phyloP scores from a whole-genome alignment of 2,329 filamentous ascomycete species.

The Phaeosphaeriaceae sp. region DNA sequence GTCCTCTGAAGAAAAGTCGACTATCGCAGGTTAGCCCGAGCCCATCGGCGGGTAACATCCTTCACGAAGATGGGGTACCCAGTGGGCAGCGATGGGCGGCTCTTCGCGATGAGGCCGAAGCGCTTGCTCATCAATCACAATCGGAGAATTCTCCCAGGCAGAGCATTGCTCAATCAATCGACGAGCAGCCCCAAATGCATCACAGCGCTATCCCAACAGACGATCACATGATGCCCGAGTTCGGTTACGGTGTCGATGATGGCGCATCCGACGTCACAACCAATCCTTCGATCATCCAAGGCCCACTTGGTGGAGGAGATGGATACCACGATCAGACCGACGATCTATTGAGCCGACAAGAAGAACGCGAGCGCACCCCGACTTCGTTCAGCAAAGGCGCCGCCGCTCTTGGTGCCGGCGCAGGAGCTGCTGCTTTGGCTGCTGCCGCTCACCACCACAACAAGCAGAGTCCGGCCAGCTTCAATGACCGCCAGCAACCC shows the following conservation, averaged over 20 bases:
- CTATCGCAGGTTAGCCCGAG: constrained; percentile 36
- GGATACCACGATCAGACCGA: constrained; percentile 53
- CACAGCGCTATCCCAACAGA: constrained; percentile 74
- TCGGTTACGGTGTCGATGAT: constrained; percentile 69
- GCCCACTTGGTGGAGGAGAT: constrained; percentile 68
- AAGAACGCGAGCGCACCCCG: constrained; percentile 42
- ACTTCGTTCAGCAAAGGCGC: constrained; percentile 41
- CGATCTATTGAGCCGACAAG: constrained; percentile 42
- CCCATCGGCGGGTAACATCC: constrained; percentile 14
- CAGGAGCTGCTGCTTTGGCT: constrained; percentile 63
- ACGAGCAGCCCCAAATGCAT: constrained; percentile 64
- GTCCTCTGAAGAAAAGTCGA: constrained; percentile 30
- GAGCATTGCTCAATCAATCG: constrained; percentile 59
- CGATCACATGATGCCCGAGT: constrained; percentile 77
- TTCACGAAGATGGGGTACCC: constrained; percentile 34
- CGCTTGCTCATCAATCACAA: constrained; percentile 35
- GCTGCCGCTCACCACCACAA: constrained; percentile 56
- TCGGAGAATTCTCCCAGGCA: constrained; percentile 61
- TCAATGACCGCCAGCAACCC: constrained; percentile 44
- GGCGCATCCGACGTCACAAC: constrained; percentile 73
- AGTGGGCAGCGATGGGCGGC: constrained; percentile 46
- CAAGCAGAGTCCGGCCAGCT: constrained; percentile 33
- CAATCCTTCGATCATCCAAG: constrained; percentile 84
- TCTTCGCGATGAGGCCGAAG: constrained; percentile 53
- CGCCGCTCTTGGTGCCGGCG: constrained; percentile 51